Percentiles rank a stretch among this genome's conserved stretches.
Conservation (phyloP, 768 basidiomycete genomes). For the Termitomyces sp. region DNA sequence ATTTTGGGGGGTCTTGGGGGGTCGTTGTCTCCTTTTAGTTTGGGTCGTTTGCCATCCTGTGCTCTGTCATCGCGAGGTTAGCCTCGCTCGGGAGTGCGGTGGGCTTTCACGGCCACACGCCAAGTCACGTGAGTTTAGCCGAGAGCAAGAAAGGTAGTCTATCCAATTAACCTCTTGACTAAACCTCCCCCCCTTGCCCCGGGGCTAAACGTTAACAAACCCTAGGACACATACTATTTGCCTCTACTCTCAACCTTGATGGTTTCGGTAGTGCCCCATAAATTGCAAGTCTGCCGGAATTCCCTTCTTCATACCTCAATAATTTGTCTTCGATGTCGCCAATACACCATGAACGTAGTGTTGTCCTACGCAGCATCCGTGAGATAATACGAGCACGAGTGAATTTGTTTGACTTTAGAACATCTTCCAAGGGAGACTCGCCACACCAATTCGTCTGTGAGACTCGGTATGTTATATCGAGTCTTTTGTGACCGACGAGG, state of each 20-base stretch:
- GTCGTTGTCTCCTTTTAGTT: too few species aligned
- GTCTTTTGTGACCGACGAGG: too few species aligned
- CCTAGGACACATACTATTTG: conserved; percentile 10
- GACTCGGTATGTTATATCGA: background rate
- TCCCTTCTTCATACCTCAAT: background rate
- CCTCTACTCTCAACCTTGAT: conserved; percentile 1
- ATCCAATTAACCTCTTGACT: conserved; percentile 6
- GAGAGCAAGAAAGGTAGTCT: conserved; percentile 13
- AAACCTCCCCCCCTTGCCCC: conserved; percentile 1
- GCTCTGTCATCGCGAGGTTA: too few species aligned
- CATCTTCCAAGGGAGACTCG: conserved; percentile 9
- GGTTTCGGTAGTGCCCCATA: background rate
- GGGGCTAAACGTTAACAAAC: conserved; percentile 12
- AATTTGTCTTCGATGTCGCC: background rate
- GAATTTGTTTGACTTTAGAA: conserved; percentile 6
- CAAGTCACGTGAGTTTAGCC: too few species aligned
- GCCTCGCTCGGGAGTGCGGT: too few species aligned
- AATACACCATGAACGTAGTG: conserved; percentile 3
- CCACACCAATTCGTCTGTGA: conserved; percentile 6
- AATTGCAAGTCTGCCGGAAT: background rate
- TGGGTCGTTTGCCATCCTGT: too few species aligned
- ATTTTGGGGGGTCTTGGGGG: too few species aligned
- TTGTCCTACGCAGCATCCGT: conserved; percentile 43
- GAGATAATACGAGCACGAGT: too few species aligned
- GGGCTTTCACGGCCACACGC: too few species aligned